Evolutionary conservation across 2,329 filamentous ascomycete species (phyloP), one percentile per base, ranked within the genome.

Genomic region (Pezicula radicicola): DNA sequence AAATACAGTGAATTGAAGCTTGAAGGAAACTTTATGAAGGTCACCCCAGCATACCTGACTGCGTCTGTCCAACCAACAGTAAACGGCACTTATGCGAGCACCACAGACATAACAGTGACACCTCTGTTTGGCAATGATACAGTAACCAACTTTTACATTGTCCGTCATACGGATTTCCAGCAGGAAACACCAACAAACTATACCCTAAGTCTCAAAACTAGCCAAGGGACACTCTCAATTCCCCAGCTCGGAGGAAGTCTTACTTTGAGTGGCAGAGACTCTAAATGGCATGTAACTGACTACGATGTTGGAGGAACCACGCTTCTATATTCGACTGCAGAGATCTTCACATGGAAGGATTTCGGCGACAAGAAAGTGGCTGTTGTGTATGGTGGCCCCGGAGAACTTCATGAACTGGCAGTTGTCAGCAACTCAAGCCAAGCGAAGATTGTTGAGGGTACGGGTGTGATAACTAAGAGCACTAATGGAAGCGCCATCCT

Each of bases 1-100:
- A 93, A 93, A 66, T 93, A 91, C 66, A 85, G 83, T 40, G 88
- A 94, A 66, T 74, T 89, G 25, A 94, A 93, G 63, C 78, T 93
- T 1, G 73, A 89, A 56, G 87, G 81, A 25, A 87, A 89, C 59
- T 93, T 93, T 67, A 68, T 89, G 48, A 85, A 85, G 59, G 86
- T 84, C 0, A 89, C 87, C 0, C 85, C 87, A 0, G 81, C 79
- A 0, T 92, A 89, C 60, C 70, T 91, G 16, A 79, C 79, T 3
- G 79, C 84, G 1, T 74, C 72, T 0, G 78, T 84, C 1, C 76
- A 77, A 10, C 72, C 75, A 59, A 65, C 72, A 35, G 74, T 62
- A 3, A 67, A 66, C 35, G 67, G 75, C 9, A 70, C 72, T 6
- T 78, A 79, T 21, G 71, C 79, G 2, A 81, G 79, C 62, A 83